Conservation (phyloP, 2,329 filamentous ascomycete genomes). For the Alternaria tenuissima region DNA sequence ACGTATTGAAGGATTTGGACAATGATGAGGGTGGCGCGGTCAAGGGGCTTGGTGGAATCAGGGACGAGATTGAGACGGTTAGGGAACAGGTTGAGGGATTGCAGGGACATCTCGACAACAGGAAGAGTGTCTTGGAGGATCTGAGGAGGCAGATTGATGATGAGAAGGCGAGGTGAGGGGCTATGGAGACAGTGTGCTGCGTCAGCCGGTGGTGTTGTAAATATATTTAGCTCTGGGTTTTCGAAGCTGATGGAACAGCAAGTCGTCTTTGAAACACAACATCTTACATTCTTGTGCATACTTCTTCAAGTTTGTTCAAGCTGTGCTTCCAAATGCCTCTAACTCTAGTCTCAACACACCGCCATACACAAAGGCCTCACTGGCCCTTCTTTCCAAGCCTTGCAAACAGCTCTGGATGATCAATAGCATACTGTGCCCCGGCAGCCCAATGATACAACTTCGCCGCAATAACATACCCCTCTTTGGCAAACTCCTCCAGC, state of each 20-base stretch:
- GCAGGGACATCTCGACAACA: constrained; percentile 79
- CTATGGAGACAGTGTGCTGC: not conserved
- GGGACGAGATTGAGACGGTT: constrained; percentile 89
- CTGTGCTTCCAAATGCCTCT: no score
- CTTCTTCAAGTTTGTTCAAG: no score
- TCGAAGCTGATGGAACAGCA: not conserved
- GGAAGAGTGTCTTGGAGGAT: constrained; percentile 78
- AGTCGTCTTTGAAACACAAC: not conserved
- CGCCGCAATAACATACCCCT: constrained; percentile 38
- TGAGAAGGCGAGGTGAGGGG: constrained; percentile 68
- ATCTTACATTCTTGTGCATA: no score
- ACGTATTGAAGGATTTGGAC: constrained; percentile 77
- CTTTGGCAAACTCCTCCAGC: constrained; percentile 32
- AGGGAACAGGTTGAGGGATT: constrained; percentile 92
- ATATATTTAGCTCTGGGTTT: not conserved
- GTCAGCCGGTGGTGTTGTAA: not conserved
- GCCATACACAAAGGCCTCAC: not conserved
- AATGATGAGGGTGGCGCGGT: constrained; percentile 70
- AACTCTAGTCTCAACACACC: not conserved
- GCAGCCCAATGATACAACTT: constrained; percentile 43
- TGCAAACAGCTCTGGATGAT: constrained; percentile 33
- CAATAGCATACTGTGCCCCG: constrained; percentile 36
- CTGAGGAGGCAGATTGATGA: constrained; percentile 85
- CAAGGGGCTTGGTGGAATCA: constrained; percentile 76
- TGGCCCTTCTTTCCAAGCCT: constrained; percentile 12